phyloP scores from a whole-genome alignment of 1,284 basidiomycete species.

The Puccinia triticina region DNA sequence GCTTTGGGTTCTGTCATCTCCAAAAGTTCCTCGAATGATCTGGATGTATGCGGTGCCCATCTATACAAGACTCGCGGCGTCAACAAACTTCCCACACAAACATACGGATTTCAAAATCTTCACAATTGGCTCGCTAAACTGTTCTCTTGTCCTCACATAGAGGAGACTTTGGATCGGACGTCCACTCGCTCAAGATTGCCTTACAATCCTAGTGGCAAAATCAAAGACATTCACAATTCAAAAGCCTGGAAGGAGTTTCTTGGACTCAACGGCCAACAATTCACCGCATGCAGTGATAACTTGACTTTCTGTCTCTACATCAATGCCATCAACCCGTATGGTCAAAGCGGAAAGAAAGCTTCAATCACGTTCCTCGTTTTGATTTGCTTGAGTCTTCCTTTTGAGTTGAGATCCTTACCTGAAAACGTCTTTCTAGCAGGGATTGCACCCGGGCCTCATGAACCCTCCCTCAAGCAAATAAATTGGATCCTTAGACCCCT shows the following conservation, averaged over 20 bases:
- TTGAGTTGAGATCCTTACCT: constrained; percentile 57
- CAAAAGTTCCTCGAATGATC: not conserved
- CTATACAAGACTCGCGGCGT: not conserved
- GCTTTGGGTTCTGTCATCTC: too few species aligned
- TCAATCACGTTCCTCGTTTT: constrained; percentile 34
- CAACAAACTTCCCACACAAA: not conserved
- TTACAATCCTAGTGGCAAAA: not conserved
- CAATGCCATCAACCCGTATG: constrained; percentile 27
- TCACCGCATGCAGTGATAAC: constrained; percentile 15
- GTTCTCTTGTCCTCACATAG: constrained; percentile 7
- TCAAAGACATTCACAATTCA: constrained; percentile 31
- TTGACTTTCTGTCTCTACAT: constrained; percentile 23
- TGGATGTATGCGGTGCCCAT: not conserved
- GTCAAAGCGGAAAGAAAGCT: constrained; percentile 10
- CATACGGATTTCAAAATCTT: constrained; percentile 26
- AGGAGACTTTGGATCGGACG: not conserved
- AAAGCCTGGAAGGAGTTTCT: constrained; percentile 27
- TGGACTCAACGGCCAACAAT: constrained; percentile 18
- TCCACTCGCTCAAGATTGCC: not conserved
- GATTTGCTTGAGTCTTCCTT: constrained; percentile 54
- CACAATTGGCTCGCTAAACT: constrained; percentile 22
- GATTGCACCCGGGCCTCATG: constrained; percentile 58
- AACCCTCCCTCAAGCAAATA: constrained; percentile 54
- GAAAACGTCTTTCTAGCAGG: constrained; percentile 62
- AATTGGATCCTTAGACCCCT: constrained; percentile 59